These are phyloP conservation scores for Tetrapisispora iriomotensis DNA, from an alignment of 805 yeast species.

Conservation along the genomic window DNA sequence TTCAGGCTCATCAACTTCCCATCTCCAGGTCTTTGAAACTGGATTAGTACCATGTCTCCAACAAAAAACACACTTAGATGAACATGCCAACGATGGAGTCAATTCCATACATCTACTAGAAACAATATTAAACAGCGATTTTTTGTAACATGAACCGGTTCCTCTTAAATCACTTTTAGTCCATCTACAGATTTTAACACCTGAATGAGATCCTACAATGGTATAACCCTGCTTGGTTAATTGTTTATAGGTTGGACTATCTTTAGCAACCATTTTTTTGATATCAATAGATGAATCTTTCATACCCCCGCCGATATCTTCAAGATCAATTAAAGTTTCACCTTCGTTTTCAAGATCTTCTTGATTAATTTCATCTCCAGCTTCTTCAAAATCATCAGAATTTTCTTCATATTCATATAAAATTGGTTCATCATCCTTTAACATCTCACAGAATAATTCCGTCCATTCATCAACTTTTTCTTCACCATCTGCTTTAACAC, in stretches of 20 bases:
- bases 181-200: constrained; percentile 94
- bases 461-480: constrained; percentile 58
- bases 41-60: constrained; percentile 98
- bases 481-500: constrained; percentile 64
- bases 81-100: constrained; percentile 87
- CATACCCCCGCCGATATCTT: constrained; percentile 62
- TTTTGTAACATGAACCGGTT: constrained; percentile 88
- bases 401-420: constrained; percentile 50
- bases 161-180: constrained; percentile 91
- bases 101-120: constrained; percentile 94
- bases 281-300: constrained; percentile 24
- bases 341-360: constrained; percentile 28
- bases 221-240: constrained; percentile 90
- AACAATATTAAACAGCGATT: constrained; percentile 81
- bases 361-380: constrained; percentile 23
- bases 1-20: constrained; percentile 91
- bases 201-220: constrained; percentile 88
- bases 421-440: constrained; percentile 65
- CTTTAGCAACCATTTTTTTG: constrained; percentile 83
- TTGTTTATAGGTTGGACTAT: constrained; percentile 80
- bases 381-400: constrained; percentile 40
- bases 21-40: constrained; percentile 91
- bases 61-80: constrained; percentile 91
- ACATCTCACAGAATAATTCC: constrained; percentile 44
- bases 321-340: constrained; percentile 63